Conservation (phyloP, 2,329 filamentous ascomycete species). For the Metarhizium anisopliae region DNA sequence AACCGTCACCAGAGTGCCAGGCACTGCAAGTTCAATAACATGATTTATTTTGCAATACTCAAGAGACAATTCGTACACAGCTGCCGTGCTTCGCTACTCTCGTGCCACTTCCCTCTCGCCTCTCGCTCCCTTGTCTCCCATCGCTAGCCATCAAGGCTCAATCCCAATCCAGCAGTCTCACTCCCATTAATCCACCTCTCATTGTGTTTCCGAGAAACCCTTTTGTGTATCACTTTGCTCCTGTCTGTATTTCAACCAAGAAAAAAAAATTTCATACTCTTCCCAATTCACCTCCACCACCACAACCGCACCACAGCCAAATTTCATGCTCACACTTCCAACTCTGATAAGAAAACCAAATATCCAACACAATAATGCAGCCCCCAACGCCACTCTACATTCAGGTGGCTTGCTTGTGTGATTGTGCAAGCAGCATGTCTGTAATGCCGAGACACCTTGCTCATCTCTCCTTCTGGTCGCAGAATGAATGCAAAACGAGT, state of each 20-base stretch:
- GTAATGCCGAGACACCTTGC: background rate
- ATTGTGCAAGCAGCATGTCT: background rate
- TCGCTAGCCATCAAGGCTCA: too few relatives aligned
- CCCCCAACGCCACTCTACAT: constrained; percentile 1
- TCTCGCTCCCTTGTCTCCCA: too few relatives aligned
- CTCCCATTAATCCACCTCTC: background rate
- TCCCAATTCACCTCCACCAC: background rate
- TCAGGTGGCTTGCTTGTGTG: background rate
- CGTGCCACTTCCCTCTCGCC: background rate
- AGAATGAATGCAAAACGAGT: background rate
- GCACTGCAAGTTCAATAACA: too few relatives aligned
- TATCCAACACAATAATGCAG: constrained; percentile 2
- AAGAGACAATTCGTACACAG: background rate
- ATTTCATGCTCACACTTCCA: background rate
- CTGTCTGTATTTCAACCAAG: background rate
- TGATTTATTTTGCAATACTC: background rate
- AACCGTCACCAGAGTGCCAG: too few relatives aligned
- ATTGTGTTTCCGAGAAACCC: background rate
- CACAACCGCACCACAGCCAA: background rate
- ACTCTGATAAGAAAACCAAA: background rate
- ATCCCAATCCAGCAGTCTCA: background rate
- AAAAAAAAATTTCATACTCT: background rate
- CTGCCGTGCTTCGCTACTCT: background rate
- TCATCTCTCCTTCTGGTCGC: background rate
- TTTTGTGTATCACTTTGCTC: background rate